Base-by-base conservation (phyloP, 257 asterid genomes). In the Linderniella brevidens region DNA sequence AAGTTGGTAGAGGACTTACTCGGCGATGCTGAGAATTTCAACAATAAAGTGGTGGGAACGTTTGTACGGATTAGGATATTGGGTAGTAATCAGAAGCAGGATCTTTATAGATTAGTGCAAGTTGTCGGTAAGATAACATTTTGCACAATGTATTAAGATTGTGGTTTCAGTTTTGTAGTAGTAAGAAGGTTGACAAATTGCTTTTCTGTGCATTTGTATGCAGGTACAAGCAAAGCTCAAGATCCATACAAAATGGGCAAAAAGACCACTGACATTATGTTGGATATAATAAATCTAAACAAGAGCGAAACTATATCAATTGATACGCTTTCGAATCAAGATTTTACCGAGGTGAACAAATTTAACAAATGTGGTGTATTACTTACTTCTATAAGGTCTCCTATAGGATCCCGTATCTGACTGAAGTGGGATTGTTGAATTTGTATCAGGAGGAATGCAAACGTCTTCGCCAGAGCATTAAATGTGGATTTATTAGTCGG, bases 391-490 rank as follows among this genome's bases (percentile, higher is more conserved):
- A 3, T 44, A 44, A 11, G 43, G 40, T 19, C 16, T 1, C 13
- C 42, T 43, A 47, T 25, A 25, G 32, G 32, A 25, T 25, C 4
- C 32, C 32, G 6, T 25, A 25, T 25, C 32, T 25, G 32, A 25
- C 32, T 25, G 32, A 25, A 25, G 3, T 25, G 32, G 6, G 32
- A 25, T 25, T 55, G 49, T 36, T 55, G 45, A 47, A 53, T 42
- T 46, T 50, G 51, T 67, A 46, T 56, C 72, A 90, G 99, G 99
- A 90, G 63, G 99, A 90, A 75, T 90, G 99, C 88, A 85, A 77
- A 66, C 94, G 99, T 37, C 82, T 90, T 48, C 96, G 99, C 41
- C 96, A 85, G 66, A 90, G 99, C 70, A 85, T 90, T 61, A 90
- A 77, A 70, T 90, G 96, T 63, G 93, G 96, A 20, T 92, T 90